phyloP scores from a whole-genome alignment of 768 basidiomycete species.

The Phaeotremella skinneri region DNA sequence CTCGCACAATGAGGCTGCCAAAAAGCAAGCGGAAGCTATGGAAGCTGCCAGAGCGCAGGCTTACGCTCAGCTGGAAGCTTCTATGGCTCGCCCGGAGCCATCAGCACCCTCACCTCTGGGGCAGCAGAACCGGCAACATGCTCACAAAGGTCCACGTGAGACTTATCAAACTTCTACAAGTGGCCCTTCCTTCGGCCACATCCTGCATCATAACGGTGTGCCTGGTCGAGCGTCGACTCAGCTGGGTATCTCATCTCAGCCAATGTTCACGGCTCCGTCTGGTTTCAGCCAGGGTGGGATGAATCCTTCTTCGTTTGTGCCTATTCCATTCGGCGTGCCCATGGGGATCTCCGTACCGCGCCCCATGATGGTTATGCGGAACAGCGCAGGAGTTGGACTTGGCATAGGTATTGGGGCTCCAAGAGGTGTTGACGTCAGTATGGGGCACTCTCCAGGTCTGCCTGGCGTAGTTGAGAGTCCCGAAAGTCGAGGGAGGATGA shows the following conservation, averaged over 20 bases:
- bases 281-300: slow-evolving; percentile 3
- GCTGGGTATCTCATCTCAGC: slow-evolving; percentile 2
- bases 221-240: slow-evolving; percentile 18
- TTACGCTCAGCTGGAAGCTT: slow-evolving; percentile 34
- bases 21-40: slow-evolving; percentile 36
- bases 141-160: slow-evolving; percentile 31
- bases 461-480: slow-evolving; percentile 10
- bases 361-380: slow-evolving; percentile 33
- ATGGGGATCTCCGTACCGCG: slow-evolving; percentile 21
- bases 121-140: not conserved
- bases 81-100: too few species aligned
- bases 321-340: slow-evolving; percentile 39
- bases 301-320: slow-evolving; percentile 19
- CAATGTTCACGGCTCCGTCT: slow-evolving; percentile 3
- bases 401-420: slow-evolving; percentile 24
- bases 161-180: slow-evolving; percentile 44
- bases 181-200: slow-evolving; percentile 47
- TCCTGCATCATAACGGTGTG: slow-evolving; percentile 32
- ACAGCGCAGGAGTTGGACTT: slow-evolving; percentile 21
- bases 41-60: slow-evolving; percentile 31
- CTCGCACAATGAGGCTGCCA: slow-evolving; percentile 30
- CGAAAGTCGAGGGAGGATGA: slow-evolving; percentile 4
- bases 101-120: slow-evolving; percentile 2
- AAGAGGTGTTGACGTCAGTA: slow-evolving; percentile 1
- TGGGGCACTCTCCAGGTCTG: slow-evolving; percentile 7